Conservation (phyloP, 108 stramenopile species). For the Mediolabrus comicus region DNA sequence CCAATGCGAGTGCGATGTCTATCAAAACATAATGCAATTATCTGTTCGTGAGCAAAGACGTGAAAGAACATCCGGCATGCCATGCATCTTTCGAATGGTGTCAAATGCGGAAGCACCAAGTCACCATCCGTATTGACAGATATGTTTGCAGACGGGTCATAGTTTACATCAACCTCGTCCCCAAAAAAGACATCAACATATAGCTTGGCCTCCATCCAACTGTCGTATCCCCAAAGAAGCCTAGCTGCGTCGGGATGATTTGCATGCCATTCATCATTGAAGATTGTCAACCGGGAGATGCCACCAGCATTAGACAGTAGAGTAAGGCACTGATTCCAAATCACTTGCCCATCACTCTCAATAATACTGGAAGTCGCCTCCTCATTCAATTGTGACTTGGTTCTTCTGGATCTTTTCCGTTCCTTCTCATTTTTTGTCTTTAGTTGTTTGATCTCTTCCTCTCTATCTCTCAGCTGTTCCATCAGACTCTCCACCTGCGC, state of each 20-base stretch:
- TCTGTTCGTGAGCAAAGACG: not conserved
- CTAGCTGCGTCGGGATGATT: conserved; percentile 26
- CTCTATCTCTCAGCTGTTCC: not conserved
- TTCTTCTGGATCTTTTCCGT: not conserved
- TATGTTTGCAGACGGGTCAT: not conserved
- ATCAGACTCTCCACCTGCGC: not conserved
- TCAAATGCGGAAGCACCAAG: not conserved
- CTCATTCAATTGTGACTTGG: not conserved
- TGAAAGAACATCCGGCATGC: conserved; percentile 11
- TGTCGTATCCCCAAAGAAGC: conserved; percentile 15
- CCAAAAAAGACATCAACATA: conserved; percentile 4
- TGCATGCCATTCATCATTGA: conserved; percentile 24
- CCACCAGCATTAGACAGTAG: conserved; percentile 4
- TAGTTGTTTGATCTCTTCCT: not conserved
- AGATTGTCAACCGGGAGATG: conserved; percentile 19
- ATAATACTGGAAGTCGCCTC: not conserved
- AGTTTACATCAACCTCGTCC: not conserved
- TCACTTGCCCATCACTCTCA: not conserved
- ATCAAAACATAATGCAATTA: not conserved
- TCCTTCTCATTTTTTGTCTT: not conserved
- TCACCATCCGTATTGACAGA: not conserved
- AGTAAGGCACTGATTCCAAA: not conserved
- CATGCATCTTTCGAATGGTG: conserved; percentile 7
- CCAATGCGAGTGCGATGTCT: conserved; percentile 10
- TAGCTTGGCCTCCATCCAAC: conserved; percentile 17